Percentiles rank a stretch among this genome's conserved stretches.
Evolutionary conservation across 108 stramenopile species (phyloP).

Genomic region (Poteriospumella lacustris): DNA sequence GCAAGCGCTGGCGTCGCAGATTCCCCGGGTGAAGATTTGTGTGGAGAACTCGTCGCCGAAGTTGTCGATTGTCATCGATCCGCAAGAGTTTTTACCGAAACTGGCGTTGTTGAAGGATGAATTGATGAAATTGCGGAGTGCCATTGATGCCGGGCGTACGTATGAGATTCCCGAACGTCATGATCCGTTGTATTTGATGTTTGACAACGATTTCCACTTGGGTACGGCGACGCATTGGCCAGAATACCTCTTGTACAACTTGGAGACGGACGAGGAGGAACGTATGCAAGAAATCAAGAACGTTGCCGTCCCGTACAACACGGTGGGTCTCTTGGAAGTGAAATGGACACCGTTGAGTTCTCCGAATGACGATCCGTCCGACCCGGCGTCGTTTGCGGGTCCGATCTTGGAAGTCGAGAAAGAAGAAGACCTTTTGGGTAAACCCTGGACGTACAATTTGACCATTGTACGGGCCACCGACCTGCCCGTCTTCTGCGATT

Average conservation of each 20-base stretch:
- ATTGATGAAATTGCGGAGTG: constrained; percentile 41
- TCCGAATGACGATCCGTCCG: background rate
- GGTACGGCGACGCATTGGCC: constrained; percentile 52
- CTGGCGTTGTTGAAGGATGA: constrained; percentile 50
- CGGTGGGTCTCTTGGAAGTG: constrained; percentile 33
- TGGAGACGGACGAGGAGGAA: constrained; percentile 55
- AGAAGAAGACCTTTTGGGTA: constrained; percentile 53
- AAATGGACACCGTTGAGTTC: background rate
- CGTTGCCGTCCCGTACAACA: constrained; percentile 53
- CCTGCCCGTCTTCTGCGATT: constrained; percentile 25
- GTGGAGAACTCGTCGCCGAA: constrained; percentile 40
- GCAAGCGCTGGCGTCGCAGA: too few species aligned
- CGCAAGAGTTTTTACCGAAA: constrained; percentile 47
- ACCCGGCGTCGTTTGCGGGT: constrained; percentile 37
- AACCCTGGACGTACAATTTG: constrained; percentile 55
- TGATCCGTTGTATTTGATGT: constrained; percentile 46
- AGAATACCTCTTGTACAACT: constrained; percentile 49
- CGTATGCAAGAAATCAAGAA: constrained; percentile 47
- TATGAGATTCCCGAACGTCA: constrained; percentile 40
- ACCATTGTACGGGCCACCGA: constrained; percentile 30
- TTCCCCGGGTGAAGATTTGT: constrained; percentile 36
- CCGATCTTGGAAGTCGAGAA: too few species aligned
- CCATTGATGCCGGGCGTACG: constrained; percentile 44
- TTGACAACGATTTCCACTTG: constrained; percentile 53
- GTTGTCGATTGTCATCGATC: constrained; percentile 49